Base-by-base conservation (phyloP, 371 early-diverging fungal genomes). In the Mycotypha africana region DNA sequence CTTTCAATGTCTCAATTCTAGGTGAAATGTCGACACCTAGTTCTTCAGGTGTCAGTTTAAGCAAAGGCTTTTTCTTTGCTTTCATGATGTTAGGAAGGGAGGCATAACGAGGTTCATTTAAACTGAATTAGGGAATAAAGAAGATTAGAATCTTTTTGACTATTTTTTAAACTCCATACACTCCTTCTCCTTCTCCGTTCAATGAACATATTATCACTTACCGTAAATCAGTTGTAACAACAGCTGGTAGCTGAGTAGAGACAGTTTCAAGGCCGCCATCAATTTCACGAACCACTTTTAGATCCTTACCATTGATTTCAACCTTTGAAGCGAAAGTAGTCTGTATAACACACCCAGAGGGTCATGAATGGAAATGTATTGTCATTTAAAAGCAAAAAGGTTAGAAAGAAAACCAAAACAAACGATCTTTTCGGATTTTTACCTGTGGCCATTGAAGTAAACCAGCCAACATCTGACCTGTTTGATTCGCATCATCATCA, bases 401-500 rank as follows among this genome's bases (percentile, higher is more conserved):
- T 53, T 53, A 49, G 56, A 61, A 53, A 35, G 38, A 56, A 28
- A 28, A 28, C 5, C 11, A 28, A 28, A 28, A 28, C 11, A 28
- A 28, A 28, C 8, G 28, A 11, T 33, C 15, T 33, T 33, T 33
- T 33, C 15, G 4, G 9, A 14, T 33, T 33, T 33, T 33, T 81
- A 88, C 91, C 84, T 96, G 95, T 33, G 95, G 91, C 93, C 94
- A 94, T 55, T 79, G 77, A 41, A 98, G 70, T 35, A 98, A 70
- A 33, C 97, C 99, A 42, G 97, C 97, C 28, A 98, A 81, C 93
- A 98, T 97, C 76, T 94, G 97, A 23, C 99, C 97, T 19, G 96
- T 95, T 74, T 98, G 99, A 71, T 84, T 87, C 45, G 91, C 74
- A 67, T 98, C 97, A 60, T 98, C 97, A 75, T 97, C 98, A 63